These are phyloP conservation scores for Talaromyces pinophilus DNA, from an alignment of 2,329 filamentous ascomycete species.

Conservation along the genomic window DNA sequence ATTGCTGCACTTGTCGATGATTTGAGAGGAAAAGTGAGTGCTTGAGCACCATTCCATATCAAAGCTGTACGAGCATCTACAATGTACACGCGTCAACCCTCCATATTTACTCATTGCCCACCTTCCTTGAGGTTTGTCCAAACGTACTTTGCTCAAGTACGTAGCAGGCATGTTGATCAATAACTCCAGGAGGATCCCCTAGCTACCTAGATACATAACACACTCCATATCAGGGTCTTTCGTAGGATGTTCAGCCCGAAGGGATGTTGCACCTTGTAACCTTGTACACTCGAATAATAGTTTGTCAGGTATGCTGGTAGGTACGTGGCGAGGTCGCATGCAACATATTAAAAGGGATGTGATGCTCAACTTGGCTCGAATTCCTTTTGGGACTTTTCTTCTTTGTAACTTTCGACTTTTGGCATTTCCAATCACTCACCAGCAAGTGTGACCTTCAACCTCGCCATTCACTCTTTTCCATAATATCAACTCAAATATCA, in stretches of 20 bases:
- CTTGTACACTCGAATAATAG: not conserved
- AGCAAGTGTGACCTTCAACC: not conserved
- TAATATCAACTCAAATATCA: slow-evolving; percentile 10
- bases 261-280: slow-evolving; percentile 2
- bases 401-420: not conserved
- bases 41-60: slow-evolving; percentile 10
- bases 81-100: not conserved
- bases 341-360: slow-evolving; percentile 3
- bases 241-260: not conserved
- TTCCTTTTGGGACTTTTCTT: not conserved
- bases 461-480: slow-evolving; percentile 12
- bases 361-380: not conserved
- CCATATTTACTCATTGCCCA: not conserved
- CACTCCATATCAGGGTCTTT: not conserved
- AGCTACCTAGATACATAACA: slow-evolving; percentile 3
- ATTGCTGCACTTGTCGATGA: not conserved
- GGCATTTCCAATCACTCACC: not conserved
- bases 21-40: not conserved
- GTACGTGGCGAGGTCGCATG: not conserved
- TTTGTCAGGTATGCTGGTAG: slow-evolving; percentile 7
- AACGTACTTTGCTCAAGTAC: not conserved
- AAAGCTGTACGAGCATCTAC: not conserved
- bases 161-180: slow-evolving; percentile 18
- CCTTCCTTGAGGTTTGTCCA: not conserved
- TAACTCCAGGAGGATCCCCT: slow-evolving; percentile 8